A percentile compares a stretch with the other conserved stretches of the same genome.
These are phyloP conservation scores for Fonsecaea pugnacius DNA, from an alignment of 2,329 filamentous ascomycete genomes.

Conservation along the genomic window DNA sequence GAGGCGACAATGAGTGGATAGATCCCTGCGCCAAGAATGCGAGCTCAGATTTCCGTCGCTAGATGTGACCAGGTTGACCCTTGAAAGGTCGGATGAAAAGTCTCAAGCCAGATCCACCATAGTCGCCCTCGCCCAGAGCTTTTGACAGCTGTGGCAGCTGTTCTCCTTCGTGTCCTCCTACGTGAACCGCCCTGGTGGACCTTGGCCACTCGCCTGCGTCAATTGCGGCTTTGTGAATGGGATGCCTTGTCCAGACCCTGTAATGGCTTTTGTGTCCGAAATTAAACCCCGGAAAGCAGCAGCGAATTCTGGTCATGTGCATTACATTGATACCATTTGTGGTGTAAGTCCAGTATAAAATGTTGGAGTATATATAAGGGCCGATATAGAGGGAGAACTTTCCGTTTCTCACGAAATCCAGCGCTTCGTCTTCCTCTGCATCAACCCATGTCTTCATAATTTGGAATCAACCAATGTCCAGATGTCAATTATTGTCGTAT, in stretches of 20 bases:
- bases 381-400: constrained; percentile 4
- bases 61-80: background rate
- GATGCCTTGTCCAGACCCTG: background rate
- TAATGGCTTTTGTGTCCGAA: background rate
- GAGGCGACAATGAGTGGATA: background rate
- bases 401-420: background rate
- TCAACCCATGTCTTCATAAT: constrained; percentile 12
- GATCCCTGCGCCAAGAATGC: background rate
- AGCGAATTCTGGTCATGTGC: background rate
- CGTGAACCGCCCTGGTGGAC: background rate
- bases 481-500: constrained; percentile 12
- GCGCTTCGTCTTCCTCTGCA: background rate
- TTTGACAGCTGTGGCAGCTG: no score
- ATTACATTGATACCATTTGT: constrained; percentile 1
- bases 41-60: background rate
- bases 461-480: constrained; percentile 7
- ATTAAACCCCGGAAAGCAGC: background rate
- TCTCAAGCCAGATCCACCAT: background rate
- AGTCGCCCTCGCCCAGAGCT: background rate
- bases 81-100: background rate
- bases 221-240: background rate
- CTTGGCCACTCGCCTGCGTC: background rate
- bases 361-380: background rate
- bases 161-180: no score
- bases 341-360: background rate